Conservation (phyloP, 148 eudicot species). For the Rhododendron mucronatum region DNA sequence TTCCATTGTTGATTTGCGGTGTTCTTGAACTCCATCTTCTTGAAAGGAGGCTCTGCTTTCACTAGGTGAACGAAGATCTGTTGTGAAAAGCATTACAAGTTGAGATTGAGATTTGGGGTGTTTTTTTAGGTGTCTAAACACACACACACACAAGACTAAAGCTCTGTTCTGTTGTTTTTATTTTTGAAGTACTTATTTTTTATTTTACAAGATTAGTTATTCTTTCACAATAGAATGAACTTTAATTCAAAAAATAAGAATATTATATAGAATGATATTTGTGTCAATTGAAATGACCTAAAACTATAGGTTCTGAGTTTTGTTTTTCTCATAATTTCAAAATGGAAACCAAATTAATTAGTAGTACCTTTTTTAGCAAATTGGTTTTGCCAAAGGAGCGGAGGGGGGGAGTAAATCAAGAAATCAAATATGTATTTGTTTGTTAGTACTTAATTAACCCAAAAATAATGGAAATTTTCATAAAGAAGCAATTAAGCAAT, state of each 20-base stretch:
- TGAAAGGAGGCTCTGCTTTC: slow-evolving; percentile 8
- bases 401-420: neutral
- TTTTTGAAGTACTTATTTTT: no score
- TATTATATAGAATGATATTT: no score
- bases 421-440: neutral
- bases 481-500: neutral
- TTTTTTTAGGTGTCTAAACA: no score
- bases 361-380: neutral
- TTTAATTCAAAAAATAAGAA: no score
- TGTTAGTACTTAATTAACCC: neutral
- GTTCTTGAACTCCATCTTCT: slow-evolving; percentile 8
- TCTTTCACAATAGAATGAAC: no score
- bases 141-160: no score
- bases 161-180: no score
- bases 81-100: neutral
- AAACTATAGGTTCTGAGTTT: neutral
- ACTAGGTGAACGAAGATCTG: slow-evolving; percentile 18
- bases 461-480: neutral
- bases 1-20: slow-evolving; percentile 9
- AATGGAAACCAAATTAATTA: neutral
- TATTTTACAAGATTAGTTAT: no score
- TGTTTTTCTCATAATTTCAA: neutral
- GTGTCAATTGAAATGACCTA: no score
- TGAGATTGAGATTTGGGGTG: no score
- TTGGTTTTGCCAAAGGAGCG: neutral